phyloP scores from a whole-genome alignment of 108 stramenopile genomes.

The Stephanodiscus minutulus region DNA sequence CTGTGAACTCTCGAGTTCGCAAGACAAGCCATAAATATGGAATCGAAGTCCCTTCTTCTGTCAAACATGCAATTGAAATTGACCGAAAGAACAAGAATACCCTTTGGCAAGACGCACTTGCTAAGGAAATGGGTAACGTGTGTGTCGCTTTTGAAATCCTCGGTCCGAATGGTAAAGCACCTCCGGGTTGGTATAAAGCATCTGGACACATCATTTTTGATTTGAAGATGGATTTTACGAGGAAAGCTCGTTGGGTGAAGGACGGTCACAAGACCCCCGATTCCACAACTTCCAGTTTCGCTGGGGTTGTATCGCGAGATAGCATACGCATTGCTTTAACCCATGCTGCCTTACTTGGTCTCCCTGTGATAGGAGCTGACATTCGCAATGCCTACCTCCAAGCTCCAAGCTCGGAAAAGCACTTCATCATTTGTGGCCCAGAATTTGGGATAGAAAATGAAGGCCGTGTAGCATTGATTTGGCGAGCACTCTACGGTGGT shows the following conservation, averaged over 20 bases:
- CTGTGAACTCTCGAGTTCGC: too few relatives aligned
- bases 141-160: too few relatives aligned
- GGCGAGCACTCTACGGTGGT: conserved; percentile 43
- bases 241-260: conserved; percentile 7
- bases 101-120: background rate
- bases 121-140: too few relatives aligned
- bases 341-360: conserved; percentile 18
- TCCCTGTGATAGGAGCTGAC: conserved; percentile 19
- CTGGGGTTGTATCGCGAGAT: background rate
- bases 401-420: conserved; percentile 6
- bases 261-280: background rate
- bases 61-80: conserved; percentile 8
- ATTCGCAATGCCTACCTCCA: conserved; percentile 42
- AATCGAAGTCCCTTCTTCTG: conserved; percentile 3
- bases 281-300: too few relatives aligned
- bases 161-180: background rate
- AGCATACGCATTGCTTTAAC: background rate
- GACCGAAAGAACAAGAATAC: conserved; percentile 14
- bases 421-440: too few relatives aligned
- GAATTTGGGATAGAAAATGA: conserved; percentile 38
- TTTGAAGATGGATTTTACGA: conserved; percentile 10
- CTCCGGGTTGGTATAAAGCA: conserved; percentile 3
- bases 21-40: conserved; percentile 18
- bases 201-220: conserved; percentile 15
- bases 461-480: conserved; percentile 43